phyloP scores from a whole-genome alignment of 108 stramenopile genomes.

The Fragilaria crotonensis region DNA sequence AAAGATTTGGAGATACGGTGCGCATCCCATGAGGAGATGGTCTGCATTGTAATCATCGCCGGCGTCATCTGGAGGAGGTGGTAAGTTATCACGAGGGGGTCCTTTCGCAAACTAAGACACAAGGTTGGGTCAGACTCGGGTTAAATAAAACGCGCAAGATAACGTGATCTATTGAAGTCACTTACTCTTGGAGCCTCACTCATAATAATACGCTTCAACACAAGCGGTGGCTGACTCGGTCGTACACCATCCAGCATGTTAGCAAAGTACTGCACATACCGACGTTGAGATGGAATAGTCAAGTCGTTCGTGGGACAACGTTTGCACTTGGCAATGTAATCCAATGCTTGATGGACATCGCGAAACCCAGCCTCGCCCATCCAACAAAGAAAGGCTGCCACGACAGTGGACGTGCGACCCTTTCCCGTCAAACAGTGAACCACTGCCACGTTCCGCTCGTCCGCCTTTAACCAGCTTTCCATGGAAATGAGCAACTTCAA shows the following conservation, averaged over 20 bases:
- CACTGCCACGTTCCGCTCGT: slow-evolving; percentile 85
- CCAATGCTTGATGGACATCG: slow-evolving; percentile 70
- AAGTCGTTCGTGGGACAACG: slow-evolving; percentile 49
- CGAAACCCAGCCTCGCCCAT: slow-evolving; percentile 85
- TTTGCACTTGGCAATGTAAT: slow-evolving; percentile 82
- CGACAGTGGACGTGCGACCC: slow-evolving; percentile 83
- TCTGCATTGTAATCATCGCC: slow-evolving; percentile 12
- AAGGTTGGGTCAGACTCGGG: not conserved
- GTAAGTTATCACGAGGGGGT: slow-evolving; percentile 14
- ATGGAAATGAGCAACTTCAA: slow-evolving; percentile 83
- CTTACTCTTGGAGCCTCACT: slow-evolving; percentile 84
- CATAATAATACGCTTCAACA: slow-evolving; percentile 89
- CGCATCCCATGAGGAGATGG: slow-evolving; percentile 68
- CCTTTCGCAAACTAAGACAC: slow-evolving; percentile 33
- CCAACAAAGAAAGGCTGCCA: slow-evolving; percentile 92
- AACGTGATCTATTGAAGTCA: not conserved
- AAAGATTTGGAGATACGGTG: slow-evolving; percentile 94
- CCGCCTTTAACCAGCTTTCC: slow-evolving; percentile 93
- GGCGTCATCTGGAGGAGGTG: slow-evolving; percentile 12
- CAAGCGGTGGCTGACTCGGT: slow-evolving; percentile 72
- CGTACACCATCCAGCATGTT: slow-evolving; percentile 77
- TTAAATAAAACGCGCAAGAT: not conserved
- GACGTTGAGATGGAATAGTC: slow-evolving; percentile 91
- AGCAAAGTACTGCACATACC: slow-evolving; percentile 88
- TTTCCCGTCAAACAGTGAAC: slow-evolving; percentile 95